Conservation (phyloP, 2,329 filamentous ascomycete genomes). For the Aspergillus thermomutatus region DNA sequence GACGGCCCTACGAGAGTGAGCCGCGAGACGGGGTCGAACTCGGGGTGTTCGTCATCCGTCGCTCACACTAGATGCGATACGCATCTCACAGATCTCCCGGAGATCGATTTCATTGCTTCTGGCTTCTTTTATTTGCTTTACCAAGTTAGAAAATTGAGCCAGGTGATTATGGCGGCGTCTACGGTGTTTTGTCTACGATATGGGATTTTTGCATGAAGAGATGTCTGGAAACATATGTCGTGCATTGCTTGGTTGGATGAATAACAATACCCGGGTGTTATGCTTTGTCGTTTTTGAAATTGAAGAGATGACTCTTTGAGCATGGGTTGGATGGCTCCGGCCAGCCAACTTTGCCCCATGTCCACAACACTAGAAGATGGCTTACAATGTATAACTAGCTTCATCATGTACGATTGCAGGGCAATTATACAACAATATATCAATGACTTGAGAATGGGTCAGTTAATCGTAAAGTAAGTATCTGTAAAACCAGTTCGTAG, state of each 20-base stretch:
- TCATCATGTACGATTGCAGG: neutral
- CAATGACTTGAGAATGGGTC: neutral
- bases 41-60: constrained; percentile 49
- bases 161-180: neutral
- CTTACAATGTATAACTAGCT: neutral
- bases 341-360: neutral
- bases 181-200: neutral
- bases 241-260: constrained; percentile 10
- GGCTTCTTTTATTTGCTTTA: neutral
- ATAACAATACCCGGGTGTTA: constrained; percentile 13
- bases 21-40: constrained; percentile 46
- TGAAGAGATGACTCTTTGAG: neutral
- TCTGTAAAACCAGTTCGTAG: neutral
- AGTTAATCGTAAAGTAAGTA: neutral
- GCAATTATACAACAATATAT: neutral
- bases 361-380: neutral
- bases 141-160: neutral
- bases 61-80: constrained; percentile 28
- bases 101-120: neutral
- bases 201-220: neutral
- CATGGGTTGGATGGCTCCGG: neutral
- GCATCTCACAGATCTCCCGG: neutral
- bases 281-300: constrained; percentile 3
- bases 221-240: neutral
- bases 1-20: constrained; percentile 46